Evolutionary conservation across 2,329 filamentous ascomycete species (phyloP), one percentile per base, ranked within the genome.

Genomic region (Xylaria sp.): DNA sequence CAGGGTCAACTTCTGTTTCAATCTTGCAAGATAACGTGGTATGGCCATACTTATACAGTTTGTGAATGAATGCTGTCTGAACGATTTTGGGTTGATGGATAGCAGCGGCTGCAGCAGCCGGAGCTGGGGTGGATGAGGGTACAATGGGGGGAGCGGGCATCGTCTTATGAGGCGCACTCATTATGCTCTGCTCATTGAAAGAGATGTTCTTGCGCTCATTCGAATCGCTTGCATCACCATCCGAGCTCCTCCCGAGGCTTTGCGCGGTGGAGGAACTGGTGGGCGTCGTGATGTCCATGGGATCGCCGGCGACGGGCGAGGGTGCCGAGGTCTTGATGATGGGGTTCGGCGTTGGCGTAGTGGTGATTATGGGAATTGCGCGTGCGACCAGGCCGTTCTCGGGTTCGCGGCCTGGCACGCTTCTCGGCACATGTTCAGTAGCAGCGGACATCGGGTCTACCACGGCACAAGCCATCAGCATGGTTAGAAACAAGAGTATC

Each of bases 61-160:
- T 99, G 76, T 99, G 94, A 66, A 99, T 97, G 71, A 99, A 99
- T 19, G 94, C 94, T 9, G 94, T 97, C 77, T 99, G 94, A 13
- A 97, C 92, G 50, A 97, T 93, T 77, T 99, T 99, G 61, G 94
- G 92, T 72, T 96, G 92, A 72, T 96, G 91, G 55, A 92, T 88
- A 52, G 88, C 88, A 4, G 89, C 85, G 0, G 87, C 86, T 18
- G 87, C 86, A n/a, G 80, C 76, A 2, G 79, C 75, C 13, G 80
- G 80, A 19, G 80, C 79, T 39, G 63, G 46, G 3, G 57, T 49
- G 18, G 61, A 56, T 7, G 54, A 55, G 5, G 63, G 63, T 10
- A 65, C 54, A 11, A 57, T 63, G 11, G 62, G 55, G 56, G 64
- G 64, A n/a, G 64, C 64, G 5, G 80, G 75, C 80, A 83, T 83